Conservation (phyloP, 2,329 filamentous ascomycete species). For the Anisogramma anomala region DNA sequence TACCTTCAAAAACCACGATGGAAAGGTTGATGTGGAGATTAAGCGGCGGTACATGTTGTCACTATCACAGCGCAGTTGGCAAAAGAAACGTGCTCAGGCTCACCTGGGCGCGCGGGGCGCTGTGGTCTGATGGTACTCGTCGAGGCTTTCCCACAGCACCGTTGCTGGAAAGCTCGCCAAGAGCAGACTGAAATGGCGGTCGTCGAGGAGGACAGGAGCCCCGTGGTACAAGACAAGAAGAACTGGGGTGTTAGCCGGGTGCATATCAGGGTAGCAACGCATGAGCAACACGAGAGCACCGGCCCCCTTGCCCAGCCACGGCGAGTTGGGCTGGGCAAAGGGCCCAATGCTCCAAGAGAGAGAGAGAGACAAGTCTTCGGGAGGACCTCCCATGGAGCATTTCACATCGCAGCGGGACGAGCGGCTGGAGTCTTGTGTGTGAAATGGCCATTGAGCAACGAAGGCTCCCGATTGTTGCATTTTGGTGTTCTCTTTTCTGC, state of each 20-base stretch:
- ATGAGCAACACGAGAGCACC: background rate
- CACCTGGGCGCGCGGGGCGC: background rate
- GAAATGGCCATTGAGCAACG: slow-evolving; percentile 63
- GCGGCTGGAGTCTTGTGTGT: slow-evolving; percentile 31
- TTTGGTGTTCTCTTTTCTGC: slow-evolving; percentile 20
- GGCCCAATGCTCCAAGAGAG: slow-evolving; percentile 18
- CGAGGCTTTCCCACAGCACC: too few relatives aligned
- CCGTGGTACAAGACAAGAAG: background rate
- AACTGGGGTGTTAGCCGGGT: slow-evolving; percentile 6
- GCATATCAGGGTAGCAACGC: slow-evolving; percentile 6
- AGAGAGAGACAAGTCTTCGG: too few relatives aligned
- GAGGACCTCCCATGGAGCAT: slow-evolving; percentile 67
- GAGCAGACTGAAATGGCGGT: background rate
- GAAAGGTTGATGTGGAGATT: slow-evolving; percentile 77
- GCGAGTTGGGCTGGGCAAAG: background rate
- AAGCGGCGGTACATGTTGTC: slow-evolving; percentile 50
- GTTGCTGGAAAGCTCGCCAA: too few relatives aligned
- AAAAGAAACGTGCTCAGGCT: too few relatives aligned
- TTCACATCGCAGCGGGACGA: slow-evolving; percentile 43
- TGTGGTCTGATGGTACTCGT: background rate
- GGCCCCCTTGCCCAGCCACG: background rate
- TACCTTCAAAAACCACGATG: slow-evolving; percentile 74
- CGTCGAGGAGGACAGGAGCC: too few relatives aligned
- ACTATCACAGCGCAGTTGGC: too few relatives aligned
- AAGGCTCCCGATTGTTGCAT: slow-evolving; percentile 30